Evolutionary conservation across 805 yeast species (phyloP).

Genomic region (Candida cerambycidarum): DNA sequence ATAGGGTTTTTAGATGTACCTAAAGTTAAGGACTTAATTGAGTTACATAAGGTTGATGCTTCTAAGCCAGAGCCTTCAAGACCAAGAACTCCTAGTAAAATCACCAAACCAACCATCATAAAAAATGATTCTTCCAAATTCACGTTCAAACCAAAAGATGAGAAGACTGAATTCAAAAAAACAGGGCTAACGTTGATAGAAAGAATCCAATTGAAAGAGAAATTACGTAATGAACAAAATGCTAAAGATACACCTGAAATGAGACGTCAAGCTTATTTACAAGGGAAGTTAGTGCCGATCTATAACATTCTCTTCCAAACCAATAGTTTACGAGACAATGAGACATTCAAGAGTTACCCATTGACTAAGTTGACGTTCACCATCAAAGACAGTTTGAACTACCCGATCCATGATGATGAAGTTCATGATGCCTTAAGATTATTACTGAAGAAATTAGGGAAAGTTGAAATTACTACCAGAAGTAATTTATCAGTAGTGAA

Average conservation of each 20-base stretch:
- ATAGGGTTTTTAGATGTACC: conserved; percentile 10
- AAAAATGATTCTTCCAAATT: conserved; percentile 38
- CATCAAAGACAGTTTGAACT: conserved; percentile 31
- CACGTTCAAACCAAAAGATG: conserved; percentile 31
- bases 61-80: conserved; percentile 1
- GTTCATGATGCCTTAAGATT: conserved; percentile 26
- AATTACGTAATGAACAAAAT: conserved; percentile 17
- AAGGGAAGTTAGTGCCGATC: conserved; percentile 28
- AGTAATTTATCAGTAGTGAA: conserved; percentile 27
- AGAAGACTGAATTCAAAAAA: conserved; percentile 16
- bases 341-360: conserved; percentile 20
- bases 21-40: conserved; percentile 8
- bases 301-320: conserved; percentile 38
- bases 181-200: conserved; percentile 35
- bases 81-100: conserved; percentile 15
- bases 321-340: conserved; percentile 2
- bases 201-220: conserved; percentile 38
- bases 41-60: too few relatives aligned
- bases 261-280: conserved; percentile 22
- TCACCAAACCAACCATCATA: conserved; percentile 21
- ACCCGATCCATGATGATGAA: conserved; percentile 32
- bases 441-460: conserved; percentile 19
- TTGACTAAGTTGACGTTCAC: conserved; percentile 26
- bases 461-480: conserved; percentile 22
- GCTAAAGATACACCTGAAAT: conserved; percentile 20